Conservation (phyloP, 2,329 filamentous ascomycete species). For the Curvularia sp. region DNA sequence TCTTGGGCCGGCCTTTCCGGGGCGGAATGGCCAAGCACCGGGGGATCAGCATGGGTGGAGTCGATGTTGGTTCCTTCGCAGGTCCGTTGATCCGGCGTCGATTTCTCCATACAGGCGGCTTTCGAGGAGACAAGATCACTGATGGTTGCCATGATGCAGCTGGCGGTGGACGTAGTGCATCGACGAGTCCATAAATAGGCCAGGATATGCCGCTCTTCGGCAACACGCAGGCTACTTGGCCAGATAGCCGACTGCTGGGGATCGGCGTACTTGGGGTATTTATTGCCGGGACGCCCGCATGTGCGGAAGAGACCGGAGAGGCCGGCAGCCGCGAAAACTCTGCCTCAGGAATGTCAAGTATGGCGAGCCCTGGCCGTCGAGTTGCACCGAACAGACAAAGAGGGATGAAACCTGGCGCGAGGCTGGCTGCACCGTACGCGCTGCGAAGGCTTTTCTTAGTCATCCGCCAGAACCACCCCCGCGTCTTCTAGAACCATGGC, state of each 20-base stretch:
- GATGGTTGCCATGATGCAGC: not conserved
- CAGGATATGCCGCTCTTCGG: not conserved
- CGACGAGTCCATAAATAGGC: not conserved
- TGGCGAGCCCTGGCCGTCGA: not conserved
- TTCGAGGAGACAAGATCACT: not conserved
- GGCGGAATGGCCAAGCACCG: not conserved
- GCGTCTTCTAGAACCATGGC: not conserved
- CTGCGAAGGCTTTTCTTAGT: not conserved
- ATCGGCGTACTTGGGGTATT: not conserved
- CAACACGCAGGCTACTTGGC: not conserved
- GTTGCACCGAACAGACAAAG: not conserved
- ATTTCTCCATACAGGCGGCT: not conserved
- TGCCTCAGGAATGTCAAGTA: not conserved
- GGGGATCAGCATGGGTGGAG: not conserved
- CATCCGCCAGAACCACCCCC: slow-evolving; percentile 3
- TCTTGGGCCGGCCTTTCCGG: not conserved
- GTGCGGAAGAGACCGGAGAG: not conserved
- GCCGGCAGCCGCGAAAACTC: not conserved
- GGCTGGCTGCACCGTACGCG: not conserved
- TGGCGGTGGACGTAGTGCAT: not conserved
- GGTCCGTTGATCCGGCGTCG: not conserved
- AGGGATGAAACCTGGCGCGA: not conserved
- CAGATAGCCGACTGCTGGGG: not conserved
- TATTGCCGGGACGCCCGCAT: not conserved
- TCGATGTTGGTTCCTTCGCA: slow-evolving; percentile 2